A percentile compares a stretch with the other conserved stretches of the same genome.
These are phyloP conservation scores for Iberis pinnata DNA, from an alignment of 345 rosid genomes.

Conservation along the genomic window DNA sequence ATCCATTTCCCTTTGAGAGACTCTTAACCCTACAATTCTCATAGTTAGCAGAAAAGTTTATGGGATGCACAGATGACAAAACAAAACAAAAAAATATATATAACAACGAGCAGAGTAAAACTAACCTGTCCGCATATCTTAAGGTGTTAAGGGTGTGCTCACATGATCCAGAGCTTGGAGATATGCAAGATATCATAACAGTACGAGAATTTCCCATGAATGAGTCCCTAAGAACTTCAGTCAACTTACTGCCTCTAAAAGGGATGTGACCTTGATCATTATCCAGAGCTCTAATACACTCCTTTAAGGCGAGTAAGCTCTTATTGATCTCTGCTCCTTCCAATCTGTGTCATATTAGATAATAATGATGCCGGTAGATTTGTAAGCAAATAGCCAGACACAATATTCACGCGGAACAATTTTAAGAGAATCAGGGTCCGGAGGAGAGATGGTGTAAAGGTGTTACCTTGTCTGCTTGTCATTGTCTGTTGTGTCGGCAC, in stretches of 20 bases:
- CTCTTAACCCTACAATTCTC: constrained; percentile 74
- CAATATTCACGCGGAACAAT: background rate
- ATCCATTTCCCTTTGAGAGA: constrained; percentile 79
- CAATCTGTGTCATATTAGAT: constrained; percentile 76
- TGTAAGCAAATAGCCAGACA: constrained; percentile 12
- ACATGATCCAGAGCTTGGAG: constrained; percentile 96
- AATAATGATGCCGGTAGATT: background rate
- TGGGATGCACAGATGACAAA: no score
- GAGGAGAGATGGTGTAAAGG: constrained; percentile 11
- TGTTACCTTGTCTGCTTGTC: constrained; percentile 92
- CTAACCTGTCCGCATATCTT: constrained; percentile 98
- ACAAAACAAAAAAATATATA: background rate
- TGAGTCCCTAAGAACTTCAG: constrained; percentile 98
- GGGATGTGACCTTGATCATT: constrained; percentile 98
- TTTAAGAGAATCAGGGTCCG: background rate
- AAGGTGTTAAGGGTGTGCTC: constrained; percentile 97
- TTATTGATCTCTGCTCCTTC: constrained; percentile 99
- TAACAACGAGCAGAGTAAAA: background rate
- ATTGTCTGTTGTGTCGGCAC: constrained; percentile 97
- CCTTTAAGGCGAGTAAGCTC: constrained; percentile 94
- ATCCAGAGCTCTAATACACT: constrained; percentile 98
- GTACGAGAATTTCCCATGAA: constrained; percentile 96
- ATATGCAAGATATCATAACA: constrained; percentile 96
- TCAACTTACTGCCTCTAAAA: constrained; percentile 95
- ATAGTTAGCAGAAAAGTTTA: constrained; percentile 6